phyloP scores from a whole-genome alignment of 2,329 filamentous ascomycete species.

The Pyricularia grisea region DNA sequence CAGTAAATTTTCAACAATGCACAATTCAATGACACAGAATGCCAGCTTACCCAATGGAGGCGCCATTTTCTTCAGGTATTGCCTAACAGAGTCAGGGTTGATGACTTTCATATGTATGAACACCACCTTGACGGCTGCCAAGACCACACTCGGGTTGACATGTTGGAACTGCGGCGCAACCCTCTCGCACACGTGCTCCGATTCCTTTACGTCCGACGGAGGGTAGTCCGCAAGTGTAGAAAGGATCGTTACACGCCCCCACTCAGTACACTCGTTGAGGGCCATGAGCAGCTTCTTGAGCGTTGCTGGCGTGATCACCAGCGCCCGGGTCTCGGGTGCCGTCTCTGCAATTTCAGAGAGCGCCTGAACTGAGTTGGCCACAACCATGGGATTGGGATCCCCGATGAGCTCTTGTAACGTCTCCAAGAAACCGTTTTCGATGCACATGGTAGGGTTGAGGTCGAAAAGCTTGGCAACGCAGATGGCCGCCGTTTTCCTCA shows the following conservation, averaged over 20 bases:
- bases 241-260: conserved; percentile 91
- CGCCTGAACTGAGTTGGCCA: conserved; percentile 93
- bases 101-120: conserved; percentile 92
- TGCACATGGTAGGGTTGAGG: conserved; percentile 80
- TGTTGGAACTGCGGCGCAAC: conserved; percentile 97
- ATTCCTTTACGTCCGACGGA: conserved; percentile 82
- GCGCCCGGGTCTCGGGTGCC: conserved; percentile 79
- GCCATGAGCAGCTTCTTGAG: conserved; percentile 96
- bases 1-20: conserved; percentile 14
- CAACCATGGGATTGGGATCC: conserved; percentile 97
- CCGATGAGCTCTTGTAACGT: conserved; percentile 91
- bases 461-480: conserved; percentile 98
- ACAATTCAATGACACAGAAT: not conserved
- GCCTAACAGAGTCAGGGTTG: conserved; percentile 66
- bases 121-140: conserved; percentile 96
- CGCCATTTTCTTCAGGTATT: conserved; percentile 97
- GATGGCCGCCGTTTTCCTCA: conserved; percentile 94
- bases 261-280: conserved; percentile 96
- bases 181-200: conserved; percentile 95
- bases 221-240: conserved; percentile 84
- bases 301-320: conserved; percentile 71
- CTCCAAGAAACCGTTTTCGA: conserved; percentile 95
- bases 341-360: conserved; percentile 85
- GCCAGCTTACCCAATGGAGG: conserved; percentile 67
- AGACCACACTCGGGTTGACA: conserved; percentile 91